phyloP scores from a whole-genome alignment of 768 basidiomycete genomes.

The Arthromyces matolae region DNA sequence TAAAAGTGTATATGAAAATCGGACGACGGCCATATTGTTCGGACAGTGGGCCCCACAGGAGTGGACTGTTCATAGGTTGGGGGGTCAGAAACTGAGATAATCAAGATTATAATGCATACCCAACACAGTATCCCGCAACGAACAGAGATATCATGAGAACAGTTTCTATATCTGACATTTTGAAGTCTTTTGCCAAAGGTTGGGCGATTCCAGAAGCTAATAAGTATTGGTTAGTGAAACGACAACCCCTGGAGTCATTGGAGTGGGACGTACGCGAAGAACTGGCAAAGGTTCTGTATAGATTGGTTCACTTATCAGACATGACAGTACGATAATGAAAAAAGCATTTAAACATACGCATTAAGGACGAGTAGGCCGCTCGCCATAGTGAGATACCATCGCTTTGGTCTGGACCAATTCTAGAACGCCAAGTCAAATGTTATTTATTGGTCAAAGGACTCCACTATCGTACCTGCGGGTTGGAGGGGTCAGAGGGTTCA shows the following conservation, averaged over 20 bases:
- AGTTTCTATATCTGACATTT: slow-evolving; percentile 47
- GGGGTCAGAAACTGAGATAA: background rate
- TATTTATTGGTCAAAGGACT: no score
- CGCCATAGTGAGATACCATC: slow-evolving; percentile 45
- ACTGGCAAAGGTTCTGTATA: slow-evolving; percentile 56
- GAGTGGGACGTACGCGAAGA: slow-evolving; percentile 40
- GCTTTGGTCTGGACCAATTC: slow-evolving; percentile 45
- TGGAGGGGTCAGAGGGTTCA: slow-evolving; percentile 36
- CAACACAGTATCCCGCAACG: slow-evolving; percentile 65
- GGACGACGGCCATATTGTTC: slow-evolving; percentile 59
- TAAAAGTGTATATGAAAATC: slow-evolving; percentile 53
- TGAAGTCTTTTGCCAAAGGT: slow-evolving; percentile 42
- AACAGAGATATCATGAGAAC: slow-evolving; percentile 59
- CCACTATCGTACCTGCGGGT: slow-evolving; percentile 54
- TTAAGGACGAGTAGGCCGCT: slow-evolving; percentile 51
- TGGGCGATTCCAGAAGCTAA: slow-evolving; percentile 45
- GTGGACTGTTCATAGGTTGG: slow-evolving; percentile 29
- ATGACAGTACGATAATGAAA: background rate
- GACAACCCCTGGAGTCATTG: no score
- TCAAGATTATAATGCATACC: slow-evolving; percentile 25
- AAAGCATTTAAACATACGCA: slow-evolving; percentile 37
- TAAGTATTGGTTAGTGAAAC: background rate
- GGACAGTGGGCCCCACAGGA: slow-evolving; percentile 56
- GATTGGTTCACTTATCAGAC: background rate
- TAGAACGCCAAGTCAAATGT: slow-evolving; percentile 20